A percentile compares a stretch with the other conserved stretches of the same genome.
These are phyloP conservation scores for Nidularia pulvinata DNA, from an alignment of 768 basidiomycete genomes.

Conservation along the genomic window DNA sequence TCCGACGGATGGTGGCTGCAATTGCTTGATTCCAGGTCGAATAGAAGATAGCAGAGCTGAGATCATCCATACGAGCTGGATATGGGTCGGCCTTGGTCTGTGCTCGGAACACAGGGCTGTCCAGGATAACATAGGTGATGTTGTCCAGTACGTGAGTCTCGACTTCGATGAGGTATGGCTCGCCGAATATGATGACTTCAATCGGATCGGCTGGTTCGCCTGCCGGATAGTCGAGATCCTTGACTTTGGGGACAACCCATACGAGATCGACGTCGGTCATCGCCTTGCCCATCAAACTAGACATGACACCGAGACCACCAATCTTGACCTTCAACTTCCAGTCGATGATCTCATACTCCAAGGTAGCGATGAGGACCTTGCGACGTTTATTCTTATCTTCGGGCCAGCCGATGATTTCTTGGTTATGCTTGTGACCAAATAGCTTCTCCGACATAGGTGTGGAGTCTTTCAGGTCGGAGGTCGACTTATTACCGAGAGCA, in stretches of 20 bases:
- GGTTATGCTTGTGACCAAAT: slow-evolving; percentile 59
- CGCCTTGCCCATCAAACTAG: slow-evolving; percentile 95
- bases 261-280: slow-evolving; percentile 96
- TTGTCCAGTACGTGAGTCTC: slow-evolving; percentile 93
- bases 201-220: slow-evolving; percentile 94
- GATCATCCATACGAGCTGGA: slow-evolving; percentile 96
- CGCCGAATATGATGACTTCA: slow-evolving; percentile 95
- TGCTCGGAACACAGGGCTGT: slow-evolving; percentile 95
- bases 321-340: slow-evolving; percentile 99
- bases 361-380: slow-evolving; percentile 88
- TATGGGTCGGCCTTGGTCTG: slow-evolving; percentile 97
- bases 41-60: slow-evolving; percentile 96
- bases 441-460: slow-evolving; percentile 70
- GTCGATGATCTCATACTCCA: slow-evolving; percentile 96
- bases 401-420: slow-evolving; percentile 95
- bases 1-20: slow-evolving; percentile 85
- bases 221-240: slow-evolving; percentile 90
- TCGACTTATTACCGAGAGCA: slow-evolving; percentile 60
- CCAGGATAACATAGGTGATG: slow-evolving; percentile 93
- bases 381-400: slow-evolving; percentile 90
- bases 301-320: slow-evolving; percentile 98
- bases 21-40: slow-evolving; percentile 99
- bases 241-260: slow-evolving; percentile 95
- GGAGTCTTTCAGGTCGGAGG: slow-evolving; percentile 68
- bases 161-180: slow-evolving; percentile 94